These are phyloP conservation scores for Fusarium sambucinum DNA, from an alignment of 2,329 filamentous ascomycete species.

Conservation along the genomic window DNA sequence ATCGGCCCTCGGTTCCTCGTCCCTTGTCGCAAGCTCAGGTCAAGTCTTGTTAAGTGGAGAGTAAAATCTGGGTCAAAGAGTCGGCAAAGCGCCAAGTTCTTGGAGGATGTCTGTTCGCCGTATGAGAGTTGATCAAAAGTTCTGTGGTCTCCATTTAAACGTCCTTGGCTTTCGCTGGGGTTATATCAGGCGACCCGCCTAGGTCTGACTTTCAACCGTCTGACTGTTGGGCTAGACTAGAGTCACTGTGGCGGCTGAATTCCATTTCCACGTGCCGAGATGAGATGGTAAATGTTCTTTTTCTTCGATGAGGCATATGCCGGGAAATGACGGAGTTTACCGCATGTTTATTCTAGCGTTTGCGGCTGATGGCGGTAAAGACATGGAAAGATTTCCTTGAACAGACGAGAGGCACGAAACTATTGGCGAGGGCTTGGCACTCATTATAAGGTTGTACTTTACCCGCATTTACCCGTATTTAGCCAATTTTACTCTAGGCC, in stretches of 20 bases:
- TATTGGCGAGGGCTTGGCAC: slow-evolving; percentile 7
- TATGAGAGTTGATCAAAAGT: slow-evolving; percentile 21
- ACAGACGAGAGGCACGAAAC: background rate
- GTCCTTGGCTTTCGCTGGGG: slow-evolving; percentile 12
- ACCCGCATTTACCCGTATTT: slow-evolving; percentile 33
- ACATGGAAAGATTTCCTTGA: background rate
- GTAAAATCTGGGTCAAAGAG: slow-evolving; percentile 3
- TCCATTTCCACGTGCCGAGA: background rate
- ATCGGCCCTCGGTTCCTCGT: slow-evolving; percentile 25
- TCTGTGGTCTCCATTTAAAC: slow-evolving; percentile 18
- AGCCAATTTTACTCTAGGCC: slow-evolving; percentile 22
- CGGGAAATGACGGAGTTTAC: slow-evolving; percentile 1
- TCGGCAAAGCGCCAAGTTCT: slow-evolving; percentile 27
- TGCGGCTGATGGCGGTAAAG: background rate
- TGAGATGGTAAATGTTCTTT: background rate
- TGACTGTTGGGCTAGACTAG: background rate
- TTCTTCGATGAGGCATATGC: background rate
- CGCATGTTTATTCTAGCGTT: background rate
- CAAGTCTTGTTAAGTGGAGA: slow-evolving; percentile 32
- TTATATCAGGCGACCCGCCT: slow-evolving; percentile 21
- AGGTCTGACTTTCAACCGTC: slow-evolving; percentile 1
- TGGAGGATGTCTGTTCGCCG: slow-evolving; percentile 5
- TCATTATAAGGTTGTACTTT: slow-evolving; percentile 28
- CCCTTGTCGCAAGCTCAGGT: slow-evolving; percentile 17
- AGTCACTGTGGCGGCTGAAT: slow-evolving; percentile 5